Evolutionary conservation across 164 flowering plant species (phyloP).

Genomic region (Paratinospora sagittata): DNA sequence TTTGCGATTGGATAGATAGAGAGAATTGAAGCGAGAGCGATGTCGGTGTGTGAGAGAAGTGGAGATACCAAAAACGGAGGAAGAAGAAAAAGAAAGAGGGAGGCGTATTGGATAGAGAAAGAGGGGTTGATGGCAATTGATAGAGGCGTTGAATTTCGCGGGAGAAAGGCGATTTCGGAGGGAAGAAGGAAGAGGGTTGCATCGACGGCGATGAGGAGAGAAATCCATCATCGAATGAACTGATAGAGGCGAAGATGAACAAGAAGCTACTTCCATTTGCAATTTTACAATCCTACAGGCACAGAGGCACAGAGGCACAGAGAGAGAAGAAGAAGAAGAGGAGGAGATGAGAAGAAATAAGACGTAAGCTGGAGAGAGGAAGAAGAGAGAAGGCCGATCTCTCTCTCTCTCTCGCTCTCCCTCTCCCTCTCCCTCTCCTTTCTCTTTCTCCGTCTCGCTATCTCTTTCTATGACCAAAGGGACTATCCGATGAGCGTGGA

Average conservation of each 20-base stretch:
- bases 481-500: too few species aligned
- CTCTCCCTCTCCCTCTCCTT: neutral
- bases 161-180: conserved; percentile 7
- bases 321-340: conserved; percentile 1
- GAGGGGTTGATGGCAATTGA: conserved; percentile 8
- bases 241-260: conserved; percentile 1
- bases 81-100: conserved; percentile 17
- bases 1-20: neutral
- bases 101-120: conserved; percentile 10
- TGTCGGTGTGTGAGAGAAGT: conserved; percentile 1
- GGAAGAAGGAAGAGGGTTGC: neutral
- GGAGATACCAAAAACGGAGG: conserved; percentile 25
- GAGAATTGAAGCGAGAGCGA: neutral
- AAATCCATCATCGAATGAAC: conserved; percentile 17
- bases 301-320: neutral
- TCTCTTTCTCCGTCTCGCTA: too few species aligned
- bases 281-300: neutral
- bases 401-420: neutral
- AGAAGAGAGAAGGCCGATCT: neutral
- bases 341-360: neutral
- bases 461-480: neutral
- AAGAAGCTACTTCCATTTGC: conserved; percentile 15
- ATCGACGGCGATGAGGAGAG: conserved; percentile 14
- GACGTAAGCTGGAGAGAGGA: neutral
- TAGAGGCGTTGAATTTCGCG: conserved; percentile 1